These are phyloP conservation scores for Heterobasidion irregulare DNA, from an alignment of 1,284 basidiomycete genomes.

Conservation along the genomic window DNA sequence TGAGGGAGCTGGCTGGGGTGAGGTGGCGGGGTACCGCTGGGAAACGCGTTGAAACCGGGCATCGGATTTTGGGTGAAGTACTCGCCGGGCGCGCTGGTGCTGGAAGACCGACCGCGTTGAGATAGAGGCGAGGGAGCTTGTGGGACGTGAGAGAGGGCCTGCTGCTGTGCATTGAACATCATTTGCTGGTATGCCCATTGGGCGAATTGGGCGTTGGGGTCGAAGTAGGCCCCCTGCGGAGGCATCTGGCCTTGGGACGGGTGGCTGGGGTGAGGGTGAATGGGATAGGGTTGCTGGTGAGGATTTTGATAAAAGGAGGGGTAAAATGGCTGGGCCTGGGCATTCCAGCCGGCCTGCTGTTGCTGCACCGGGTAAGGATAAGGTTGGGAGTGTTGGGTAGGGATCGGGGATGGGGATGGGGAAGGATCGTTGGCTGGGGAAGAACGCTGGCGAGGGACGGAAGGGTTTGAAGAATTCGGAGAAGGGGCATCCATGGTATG, in stretches of 20 bases:
- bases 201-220: conserved; percentile 70
- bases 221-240: conserved; percentile 45
- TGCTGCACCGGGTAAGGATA: conserved; percentile 34
- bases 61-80: conserved; percentile 51
- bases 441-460: conserved; percentile 41
- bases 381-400: conserved; percentile 20
- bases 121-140: conserved; percentile 23
- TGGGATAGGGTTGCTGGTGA: conserved; percentile 41
- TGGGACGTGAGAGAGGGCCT: conserved; percentile 30
- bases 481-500: conserved; percentile 49
- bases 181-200: conserved; percentile 85
- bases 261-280: conserved; percentile 30
- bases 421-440: conserved; percentile 44
- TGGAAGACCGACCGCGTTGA: conserved; percentile 25
- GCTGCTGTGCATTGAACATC: conserved; percentile 63
- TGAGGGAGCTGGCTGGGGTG: conserved; percentile 36
- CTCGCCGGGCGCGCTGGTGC: conserved; percentile 29
- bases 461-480: conserved; percentile 26
- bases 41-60: conserved; percentile 51
- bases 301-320: conserved; percentile 67
- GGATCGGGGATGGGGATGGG: conserved; percentile 20
- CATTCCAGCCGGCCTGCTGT: conserved; percentile 50
- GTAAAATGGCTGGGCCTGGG: conserved; percentile 60
- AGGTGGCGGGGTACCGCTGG: conserved; percentile 62
- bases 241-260: conserved; percentile 34